phyloP scores from a whole-genome alignment of 164 flowering plant genomes.

The Sextonia rubra region DNA sequence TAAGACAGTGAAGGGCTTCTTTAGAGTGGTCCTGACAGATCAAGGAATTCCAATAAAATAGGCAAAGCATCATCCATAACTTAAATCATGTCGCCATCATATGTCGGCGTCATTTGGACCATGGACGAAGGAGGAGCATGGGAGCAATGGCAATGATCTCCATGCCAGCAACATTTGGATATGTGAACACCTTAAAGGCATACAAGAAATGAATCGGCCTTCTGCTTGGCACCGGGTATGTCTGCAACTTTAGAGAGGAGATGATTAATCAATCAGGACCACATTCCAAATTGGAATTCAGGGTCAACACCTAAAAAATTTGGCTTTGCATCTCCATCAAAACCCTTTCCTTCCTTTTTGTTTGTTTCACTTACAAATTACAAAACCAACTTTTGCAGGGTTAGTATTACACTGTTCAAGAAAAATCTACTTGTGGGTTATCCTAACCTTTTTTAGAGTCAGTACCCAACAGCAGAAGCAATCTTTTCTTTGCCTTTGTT shows the following conservation, averaged over 20 bases:
- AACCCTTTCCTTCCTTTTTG: neutral
- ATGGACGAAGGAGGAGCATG: neutral
- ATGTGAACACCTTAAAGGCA: neutral
- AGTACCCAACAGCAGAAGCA: neutral
- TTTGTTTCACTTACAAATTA: neutral
- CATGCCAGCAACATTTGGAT: neutral
- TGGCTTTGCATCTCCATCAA: neutral
- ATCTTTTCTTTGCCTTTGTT: neutral
- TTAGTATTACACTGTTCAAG: neutral
- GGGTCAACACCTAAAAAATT: neutral
- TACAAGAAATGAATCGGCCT: neutral
- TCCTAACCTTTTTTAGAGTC: neutral
- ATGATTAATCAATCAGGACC: neutral
- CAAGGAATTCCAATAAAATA: neutral
- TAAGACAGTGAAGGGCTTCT: neutral
- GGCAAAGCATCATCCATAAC: neutral
- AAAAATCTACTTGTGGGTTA: neutral
- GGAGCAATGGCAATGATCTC: neutral
- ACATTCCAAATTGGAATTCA: neutral
- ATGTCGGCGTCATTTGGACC: neutral
- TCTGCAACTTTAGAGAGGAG: neutral
- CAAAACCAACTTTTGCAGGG: neutral
- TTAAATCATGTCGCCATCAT: neutral
- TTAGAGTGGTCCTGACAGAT: neutral
- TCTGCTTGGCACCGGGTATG: neutral